Base-by-base conservation (phyloP, 805 yeast species). In the Hyphopichia homilentoma region DNA sequence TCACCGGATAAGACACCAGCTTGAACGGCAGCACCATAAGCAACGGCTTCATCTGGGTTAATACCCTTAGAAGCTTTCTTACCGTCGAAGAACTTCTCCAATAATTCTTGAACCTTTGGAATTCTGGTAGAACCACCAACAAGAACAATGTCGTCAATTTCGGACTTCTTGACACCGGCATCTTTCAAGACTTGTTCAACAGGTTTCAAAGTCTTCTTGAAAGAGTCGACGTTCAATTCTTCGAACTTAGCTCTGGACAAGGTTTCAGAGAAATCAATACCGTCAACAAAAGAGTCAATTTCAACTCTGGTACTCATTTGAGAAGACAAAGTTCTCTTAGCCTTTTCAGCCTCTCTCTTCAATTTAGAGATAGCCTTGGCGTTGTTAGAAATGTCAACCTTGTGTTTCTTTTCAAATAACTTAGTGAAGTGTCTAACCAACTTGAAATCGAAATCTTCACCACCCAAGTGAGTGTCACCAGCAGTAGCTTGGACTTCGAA, bases 1-100 rank as follows among this genome's bases (percentile, higher is more conserved):
- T 76, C 79, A 75, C 96, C 96, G 52, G 96, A 84, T 70, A 89
- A 79, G 73, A 90, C 86, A 64, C 97, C 97, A 75, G 96, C 97
- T 77, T 89, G 97, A 57, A 89, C 97, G 59, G 97, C 97, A 59
- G 97, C 97, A 60, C 73, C 73, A 53, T 65, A 67, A 24, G 73
- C 73, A 45, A 67, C 73, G 45, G 73, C 73, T 57, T 67, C 73
- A 50, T 67, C 73, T 13, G 73, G 72, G 57, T 67, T 67, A 43
- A 67, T 66, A 52, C 71, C 70, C 57, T 65, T 65, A 39, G 69
- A 63, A 27, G 68, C 70, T 52, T 65, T 65, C 60, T 67, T 67
- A 48, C 72, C 73, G 47, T 57, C 56, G 47, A 67, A 67, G 62
- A 54, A 66, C 41, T 59, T 54, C 45, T 66, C 69, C 35, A 67